Evolutionary conservation across 495 filamentous ascomycete species (phyloP).

Genomic region (Daldinia childiae): DNA sequence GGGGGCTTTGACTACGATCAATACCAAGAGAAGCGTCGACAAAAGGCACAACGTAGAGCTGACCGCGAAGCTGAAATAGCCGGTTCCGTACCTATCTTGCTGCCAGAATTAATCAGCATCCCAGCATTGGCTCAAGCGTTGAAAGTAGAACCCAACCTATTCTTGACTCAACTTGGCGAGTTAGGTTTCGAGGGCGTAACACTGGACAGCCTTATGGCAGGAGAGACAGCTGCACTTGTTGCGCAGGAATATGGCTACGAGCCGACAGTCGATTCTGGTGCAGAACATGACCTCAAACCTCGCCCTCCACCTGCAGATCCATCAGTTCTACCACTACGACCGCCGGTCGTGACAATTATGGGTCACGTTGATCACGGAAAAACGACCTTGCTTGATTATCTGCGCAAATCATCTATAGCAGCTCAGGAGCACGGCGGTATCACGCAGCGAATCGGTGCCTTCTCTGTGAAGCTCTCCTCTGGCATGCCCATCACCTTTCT

Average conservation of each 20-base stretch:
- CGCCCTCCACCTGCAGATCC: conserved; percentile 75
- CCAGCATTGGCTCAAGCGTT: conserved; percentile 82
- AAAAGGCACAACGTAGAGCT: conserved; percentile 51
- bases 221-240: conserved; percentile 89
- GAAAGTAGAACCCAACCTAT: conserved; percentile 72
- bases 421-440: conserved; percentile 95
- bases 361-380: conserved; percentile 99
- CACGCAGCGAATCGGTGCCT: conserved; percentile 99
- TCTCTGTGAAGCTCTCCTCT: conserved; percentile 85
- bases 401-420: conserved; percentile 91
- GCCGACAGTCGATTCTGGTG: conserved; percentile 74
- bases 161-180: conserved; percentile 76
- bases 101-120: conserved; percentile 93
- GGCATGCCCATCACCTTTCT: conserved; percentile 95
- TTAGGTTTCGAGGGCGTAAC: conserved; percentile 86
- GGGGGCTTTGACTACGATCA: conserved; percentile 50
- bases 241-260: conserved; percentile 94
- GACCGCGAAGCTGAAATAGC: conserved; percentile 47
- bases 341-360: conserved; percentile 99
- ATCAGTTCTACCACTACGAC: conserved; percentile 73
- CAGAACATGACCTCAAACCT: conserved; percentile 76
- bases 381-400: conserved; percentile 93
- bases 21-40: conserved; percentile 48
- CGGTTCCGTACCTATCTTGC: conserved; percentile 62
- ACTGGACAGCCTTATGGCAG: conserved; percentile 83